These are phyloP conservation scores for Phyllosticta citriasiana DNA, from an alignment of 2,329 filamentous ascomycete genomes.

Conservation along the genomic window DNA sequence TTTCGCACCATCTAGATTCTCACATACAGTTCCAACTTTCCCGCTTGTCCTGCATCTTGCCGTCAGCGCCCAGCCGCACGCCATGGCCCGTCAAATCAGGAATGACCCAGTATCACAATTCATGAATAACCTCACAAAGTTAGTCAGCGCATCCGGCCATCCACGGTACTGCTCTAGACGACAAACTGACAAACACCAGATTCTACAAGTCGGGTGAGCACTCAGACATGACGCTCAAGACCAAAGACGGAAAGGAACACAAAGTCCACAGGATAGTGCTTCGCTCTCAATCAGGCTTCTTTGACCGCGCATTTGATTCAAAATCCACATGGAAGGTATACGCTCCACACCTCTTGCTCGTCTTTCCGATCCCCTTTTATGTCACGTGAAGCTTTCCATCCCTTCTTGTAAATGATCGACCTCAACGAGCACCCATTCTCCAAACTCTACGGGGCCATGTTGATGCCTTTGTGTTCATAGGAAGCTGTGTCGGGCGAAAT, in stretches of 20 bases:
- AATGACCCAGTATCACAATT: constrained; percentile 1
- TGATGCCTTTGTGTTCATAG: not conserved
- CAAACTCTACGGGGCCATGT: not conserved
- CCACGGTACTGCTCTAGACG: not conserved
- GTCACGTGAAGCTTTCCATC: not conserved
- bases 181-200: not conserved
- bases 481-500: constrained; percentile 6
- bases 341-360: not conserved
- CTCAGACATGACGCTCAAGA: constrained; percentile 4
- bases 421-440: not conserved
- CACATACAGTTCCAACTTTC: not conserved
- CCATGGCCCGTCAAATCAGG: not conserved
- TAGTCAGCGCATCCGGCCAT: not conserved
- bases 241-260: constrained; percentile 7
- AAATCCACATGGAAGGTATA: constrained; percentile 7
- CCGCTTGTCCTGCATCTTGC: not conserved
- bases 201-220: constrained; percentile 7
- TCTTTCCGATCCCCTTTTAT: not conserved
- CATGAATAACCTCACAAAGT: constrained; percentile 8
- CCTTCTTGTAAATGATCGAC: not conserved
- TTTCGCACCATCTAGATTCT: not conserved
- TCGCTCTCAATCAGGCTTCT: constrained; percentile 4
- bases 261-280: constrained; percentile 6
- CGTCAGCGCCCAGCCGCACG: not conserved
- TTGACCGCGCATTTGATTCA: constrained; percentile 2